Evolutionary conservation across 345 rosid species (phyloP).

Genomic region (Pistacia atlantica): DNA sequence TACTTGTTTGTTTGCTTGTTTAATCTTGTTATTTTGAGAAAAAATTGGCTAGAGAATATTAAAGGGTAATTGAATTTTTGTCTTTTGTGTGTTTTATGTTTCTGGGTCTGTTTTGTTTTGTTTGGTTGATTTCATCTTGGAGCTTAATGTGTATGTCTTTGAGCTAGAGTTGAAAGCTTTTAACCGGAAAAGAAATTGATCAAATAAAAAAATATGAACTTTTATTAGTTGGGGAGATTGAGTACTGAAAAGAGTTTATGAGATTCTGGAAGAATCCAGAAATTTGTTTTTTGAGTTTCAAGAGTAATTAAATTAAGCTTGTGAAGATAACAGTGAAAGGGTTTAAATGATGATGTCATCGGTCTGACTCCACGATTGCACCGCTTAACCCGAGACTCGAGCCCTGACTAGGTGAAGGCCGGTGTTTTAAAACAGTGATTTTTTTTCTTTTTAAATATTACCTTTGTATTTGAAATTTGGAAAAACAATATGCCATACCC

Average conservation of each 20-base stretch:
- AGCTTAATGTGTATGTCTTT: neutral
- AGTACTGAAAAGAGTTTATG: neutral
- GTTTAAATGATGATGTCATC: neutral
- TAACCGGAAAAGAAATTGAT: neutral
- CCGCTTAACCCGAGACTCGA: too few species aligned
- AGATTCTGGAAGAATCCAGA: neutral
- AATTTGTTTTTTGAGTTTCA: neutral
- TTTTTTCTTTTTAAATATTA: too few species aligned
- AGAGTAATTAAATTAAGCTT: neutral
- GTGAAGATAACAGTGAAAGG: neutral
- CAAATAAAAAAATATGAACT: neutral
- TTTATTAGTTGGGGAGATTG: conserved; percentile 1
- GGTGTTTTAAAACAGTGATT: too few species aligned
- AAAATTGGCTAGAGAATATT: neutral
- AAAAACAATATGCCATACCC: too few species aligned
- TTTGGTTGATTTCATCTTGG: neutral
- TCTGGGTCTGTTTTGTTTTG: neutral
- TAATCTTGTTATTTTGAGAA: neutral
- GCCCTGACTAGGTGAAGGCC: too few species aligned
- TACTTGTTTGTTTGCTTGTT: neutral
- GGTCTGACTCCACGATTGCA: too few species aligned
- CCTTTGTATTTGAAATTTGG: too few species aligned
- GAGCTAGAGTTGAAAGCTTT: neutral
- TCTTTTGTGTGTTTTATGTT: conserved; percentile 13
- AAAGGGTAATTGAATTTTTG: neutral